Percentiles rank a stretch among this genome's conserved stretches.
Conservation (phyloP, 2,329 filamentous ascomycete genomes). For the Arachnomyces sp. region DNA sequence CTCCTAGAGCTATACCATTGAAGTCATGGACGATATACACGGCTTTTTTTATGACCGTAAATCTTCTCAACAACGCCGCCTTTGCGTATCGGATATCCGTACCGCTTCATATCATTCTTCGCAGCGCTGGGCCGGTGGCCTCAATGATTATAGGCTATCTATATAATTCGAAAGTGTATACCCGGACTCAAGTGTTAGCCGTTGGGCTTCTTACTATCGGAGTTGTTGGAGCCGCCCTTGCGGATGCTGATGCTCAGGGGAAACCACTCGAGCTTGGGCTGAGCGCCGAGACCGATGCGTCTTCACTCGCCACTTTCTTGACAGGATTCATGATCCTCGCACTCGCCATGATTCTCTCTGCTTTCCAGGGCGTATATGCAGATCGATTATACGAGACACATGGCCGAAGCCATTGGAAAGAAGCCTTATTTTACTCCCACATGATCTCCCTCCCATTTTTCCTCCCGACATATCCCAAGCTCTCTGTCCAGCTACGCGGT, state of each 20-base stretch:
- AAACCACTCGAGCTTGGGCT: conserved; percentile 31
- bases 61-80: conserved; percentile 93
- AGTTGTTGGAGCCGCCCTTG: conserved; percentile 81
- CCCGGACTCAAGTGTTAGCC: conserved; percentile 68
- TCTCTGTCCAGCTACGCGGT: conserved; percentile 29
- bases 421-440: conserved; percentile 91
- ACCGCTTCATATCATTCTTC: conserved; percentile 90
- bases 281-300: conserved; percentile 21
- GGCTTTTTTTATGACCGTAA: conserved; percentile 83
- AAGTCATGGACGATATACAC: conserved; percentile 84
- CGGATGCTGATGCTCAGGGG: conserved; percentile 76
- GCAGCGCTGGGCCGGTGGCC: conserved; percentile 90
- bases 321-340: conserved; percentile 76
- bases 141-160: conserved; percentile 87
- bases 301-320: conserved; percentile 37
- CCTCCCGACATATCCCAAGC: conserved; percentile 27
- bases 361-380: conserved; percentile 91
- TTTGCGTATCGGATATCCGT: conserved; percentile 97
- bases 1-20: conserved; percentile 71
- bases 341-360: conserved; percentile 79
- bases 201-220: conserved; percentile 78
- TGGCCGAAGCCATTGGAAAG: conserved; percentile 77
- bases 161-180: conserved; percentile 72
- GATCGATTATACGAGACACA: conserved; percentile 82
- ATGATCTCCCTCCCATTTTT: conserved; percentile 41